Base-by-base conservation (phyloP, 2,329 filamentous ascomycete genomes). In the Colletotrichum shisoi region DNA sequence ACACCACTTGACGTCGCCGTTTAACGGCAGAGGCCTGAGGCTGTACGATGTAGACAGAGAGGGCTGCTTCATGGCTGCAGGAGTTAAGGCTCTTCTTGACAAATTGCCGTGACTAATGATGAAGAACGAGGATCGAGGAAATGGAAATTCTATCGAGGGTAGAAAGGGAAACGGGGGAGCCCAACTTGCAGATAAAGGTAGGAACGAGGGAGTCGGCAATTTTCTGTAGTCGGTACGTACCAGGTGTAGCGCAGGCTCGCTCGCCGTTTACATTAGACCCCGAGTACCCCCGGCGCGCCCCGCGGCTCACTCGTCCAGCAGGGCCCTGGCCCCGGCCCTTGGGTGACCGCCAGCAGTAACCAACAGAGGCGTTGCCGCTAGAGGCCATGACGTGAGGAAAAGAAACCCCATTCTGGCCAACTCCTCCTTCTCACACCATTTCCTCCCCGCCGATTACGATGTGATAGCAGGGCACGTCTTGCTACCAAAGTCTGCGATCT, bases 401-500 rank as follows among this genome's bases (percentile, higher is more conserved):
- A 62, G n/a, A 60, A 52, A 7, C 60, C 51, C 63, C 57, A 15
- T 60, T 51, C 27, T 17, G 49, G 53, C 21, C 42, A 27, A 45
- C 48, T 39, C 21, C 24, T 59, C 31, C 19, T 39, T 40, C 67
- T 45, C 48, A 24, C 54, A 54, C 58, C 63, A 12, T 19, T 42
- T 58, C 39, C 44, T 51, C 37, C 27, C 56, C 58, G 8, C 45
- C 65, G 45, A 57, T 49, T 67, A 68, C 66, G 21, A 68, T 68
- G 66, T 67, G 51, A 68, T 34, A 62, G 45, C 42, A 46, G 17
- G 17, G 6, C 27, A 65, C 54, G 69, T 83, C 84, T 60, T 84
- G 75, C 57, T 74, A 74, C 13, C 85, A 85, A 12, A 73, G 72
- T 31, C 59, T 81, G 78, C 44, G 85, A 81, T 70, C 80, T 81